These are phyloP conservation scores for Euphorbia celastroides DNA, from an alignment of 441 rosid genomes.

Conservation along the genomic window DNA sequence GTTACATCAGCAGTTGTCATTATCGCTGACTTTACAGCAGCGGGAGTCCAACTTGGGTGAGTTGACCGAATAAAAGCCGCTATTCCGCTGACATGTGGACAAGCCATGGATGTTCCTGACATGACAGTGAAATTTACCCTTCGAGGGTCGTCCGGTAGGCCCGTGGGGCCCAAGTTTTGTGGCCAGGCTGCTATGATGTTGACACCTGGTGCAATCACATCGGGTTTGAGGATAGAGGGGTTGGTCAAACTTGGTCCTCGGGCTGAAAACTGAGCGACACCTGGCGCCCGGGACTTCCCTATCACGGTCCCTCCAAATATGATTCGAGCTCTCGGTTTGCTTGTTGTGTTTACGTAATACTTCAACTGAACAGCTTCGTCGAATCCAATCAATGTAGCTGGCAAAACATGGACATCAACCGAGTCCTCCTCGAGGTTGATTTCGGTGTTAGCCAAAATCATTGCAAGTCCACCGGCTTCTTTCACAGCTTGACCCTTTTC, in stretches of 20 bases:
- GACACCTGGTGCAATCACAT: constrained; percentile 73
- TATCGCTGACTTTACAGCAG: constrained; percentile 71
- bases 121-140: constrained; percentile 66
- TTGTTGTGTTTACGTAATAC: constrained; percentile 40
- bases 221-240: constrained; percentile 75
- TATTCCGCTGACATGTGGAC: constrained; percentile 76
- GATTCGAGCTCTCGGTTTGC: constrained; percentile 47
- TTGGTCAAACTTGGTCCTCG: constrained; percentile 74
- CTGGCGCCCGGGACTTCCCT: constrained; percentile 66
- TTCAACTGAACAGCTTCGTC: constrained; percentile 53
- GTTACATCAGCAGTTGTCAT: constrained; percentile 63
- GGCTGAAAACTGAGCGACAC: constrained; percentile 73
- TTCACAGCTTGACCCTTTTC: constrained; percentile 75
- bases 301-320: constrained; percentile 62
- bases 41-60: constrained; percentile 73
- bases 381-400: constrained; percentile 61
- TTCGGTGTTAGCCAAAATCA: constrained; percentile 67
- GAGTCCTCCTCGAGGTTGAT: constrained; percentile 67
- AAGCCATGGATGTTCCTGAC: constrained; percentile 85
- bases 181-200: constrained; percentile 85
- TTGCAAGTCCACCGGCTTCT: constrained; percentile 77
- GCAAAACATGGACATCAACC: constrained; percentile 71
- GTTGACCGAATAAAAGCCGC: constrained; percentile 71
- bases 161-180: constrained; percentile 65
- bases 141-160: constrained; percentile 58